These are phyloP conservation scores for Paspalum notatum DNA, from an alignment of 176 grass and related monocot genomes.

Conservation along the genomic window DNA sequence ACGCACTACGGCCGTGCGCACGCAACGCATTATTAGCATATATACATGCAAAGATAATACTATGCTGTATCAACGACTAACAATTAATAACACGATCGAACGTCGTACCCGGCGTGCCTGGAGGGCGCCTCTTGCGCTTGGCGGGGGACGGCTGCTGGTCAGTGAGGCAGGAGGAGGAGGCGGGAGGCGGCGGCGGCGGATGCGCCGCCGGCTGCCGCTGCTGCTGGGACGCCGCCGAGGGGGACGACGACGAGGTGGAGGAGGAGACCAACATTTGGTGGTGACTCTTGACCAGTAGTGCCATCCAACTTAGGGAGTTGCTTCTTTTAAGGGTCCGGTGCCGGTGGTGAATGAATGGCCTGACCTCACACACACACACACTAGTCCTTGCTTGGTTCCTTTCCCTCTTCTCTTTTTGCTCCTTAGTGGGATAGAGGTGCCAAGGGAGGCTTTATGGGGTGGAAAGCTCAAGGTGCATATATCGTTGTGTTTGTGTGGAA, in stretches of 20 bases:
- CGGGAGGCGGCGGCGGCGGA: background rate
- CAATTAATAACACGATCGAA: background rate
- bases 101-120: conserved; percentile 67
- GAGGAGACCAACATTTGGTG: conserved; percentile 76
- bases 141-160: conserved; percentile 53
- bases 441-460: conserved; percentile 66
- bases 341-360: background rate
- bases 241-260: conserved; percentile 48
- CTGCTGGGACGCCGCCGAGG: conserved; percentile 31
- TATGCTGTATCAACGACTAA: background rate
- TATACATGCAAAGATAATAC: background rate
- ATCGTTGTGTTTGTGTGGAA: conserved; percentile 51
- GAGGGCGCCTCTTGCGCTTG: conserved; percentile 79
- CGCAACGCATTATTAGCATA: no score
- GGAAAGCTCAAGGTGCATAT: conserved; percentile 57
- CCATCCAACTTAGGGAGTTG: conserved; percentile 42
- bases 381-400: conserved; percentile 26
- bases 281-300: conserved; percentile 67
- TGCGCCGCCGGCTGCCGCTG: background rate
- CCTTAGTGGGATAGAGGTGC: conserved; percentile 74
- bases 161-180: conserved; percentile 22
- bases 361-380: background rate
- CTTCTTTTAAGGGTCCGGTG: conserved; percentile 34
- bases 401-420: conserved; percentile 57
- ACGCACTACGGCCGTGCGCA: no score